Evolutionary conservation across 768 basidiomycete genomes (phyloP), one percentile per base, ranked within the genome.

Genomic region (Auriscalpium vulgare): DNA sequence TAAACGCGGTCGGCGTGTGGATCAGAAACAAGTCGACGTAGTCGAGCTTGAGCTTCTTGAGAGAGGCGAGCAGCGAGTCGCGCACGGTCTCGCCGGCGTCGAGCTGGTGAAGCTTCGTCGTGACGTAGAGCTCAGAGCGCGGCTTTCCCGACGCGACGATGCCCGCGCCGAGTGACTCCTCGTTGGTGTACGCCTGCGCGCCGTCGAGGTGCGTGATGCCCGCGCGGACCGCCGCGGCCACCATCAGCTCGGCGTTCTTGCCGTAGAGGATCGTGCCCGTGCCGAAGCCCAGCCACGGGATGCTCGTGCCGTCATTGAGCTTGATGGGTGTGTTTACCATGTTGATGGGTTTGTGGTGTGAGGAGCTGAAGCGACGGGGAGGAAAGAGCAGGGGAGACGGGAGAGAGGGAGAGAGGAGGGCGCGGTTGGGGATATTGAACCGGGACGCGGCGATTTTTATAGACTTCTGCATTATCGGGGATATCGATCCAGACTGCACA

Each of bases 21-120:
- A 79, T 70, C 36, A 79, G 69, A 64, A 72, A 78, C 38, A 78
- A 68, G 56, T 78, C 74, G 54, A 77, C 71, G 36, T 68, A 72
- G 21, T 71, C 67, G 49, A 77, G 58, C 10, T 67, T 57, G 17
- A 78, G 70, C 65, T 74, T 71, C 61, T 71, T 66, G 40, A 81
- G 64, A 37, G 74, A 75, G 10, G 63, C 65, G 7, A 72, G 56
- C 19, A 82, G 63, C 8, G 68, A 70, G 9, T 70, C 68, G 35
- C 66, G 65, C 19, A 76, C 74, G 36, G 64, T 71, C 56, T 67
- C 53, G n/a, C 71, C 71, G 34, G 62, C 63, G 2, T 65, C 59
- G 7, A 72, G 52, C 21, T 50, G 62, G 16, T 35, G 50, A 10
- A 76, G 66, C 66, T 78, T 77, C 19, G 75, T 76, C 21, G 74